Percentiles rank a stretch among this genome's conserved stretches.
Evolutionary conservation across 208 protist species (phyloP).

Genomic region (Leptomonas seymouri): DNA sequence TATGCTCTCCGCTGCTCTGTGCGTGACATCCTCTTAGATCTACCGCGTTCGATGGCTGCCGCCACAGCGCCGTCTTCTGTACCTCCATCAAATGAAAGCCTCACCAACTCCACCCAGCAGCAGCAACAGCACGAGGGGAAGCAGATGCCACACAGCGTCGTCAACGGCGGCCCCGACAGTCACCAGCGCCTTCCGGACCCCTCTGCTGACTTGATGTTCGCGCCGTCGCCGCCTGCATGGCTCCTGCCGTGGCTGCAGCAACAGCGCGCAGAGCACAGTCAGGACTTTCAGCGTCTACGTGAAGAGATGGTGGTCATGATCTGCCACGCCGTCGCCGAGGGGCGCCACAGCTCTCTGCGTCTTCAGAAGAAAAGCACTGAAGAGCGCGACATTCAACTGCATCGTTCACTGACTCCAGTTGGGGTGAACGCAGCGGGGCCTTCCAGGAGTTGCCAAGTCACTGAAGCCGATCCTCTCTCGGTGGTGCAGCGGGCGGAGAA

Average conservation of each 20-base stretch:
- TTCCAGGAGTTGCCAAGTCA: neutral
- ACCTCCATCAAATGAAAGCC: neutral
- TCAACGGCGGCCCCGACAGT: neutral
- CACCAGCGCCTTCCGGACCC: neutral
- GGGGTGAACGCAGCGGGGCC: no score
- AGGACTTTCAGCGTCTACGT: slow-evolving; percentile 17
- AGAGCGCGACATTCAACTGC: neutral
- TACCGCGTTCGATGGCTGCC: neutral
- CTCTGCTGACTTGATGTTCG: neutral
- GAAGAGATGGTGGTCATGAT: slow-evolving; percentile 33
- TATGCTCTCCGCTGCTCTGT: slow-evolving; percentile 20
- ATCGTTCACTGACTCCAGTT: neutral
- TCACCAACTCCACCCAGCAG: neutral
- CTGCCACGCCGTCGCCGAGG: slow-evolving; percentile 15
- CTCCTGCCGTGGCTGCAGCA: slow-evolving; percentile 14
- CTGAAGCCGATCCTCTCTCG: neutral
- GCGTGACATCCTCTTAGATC: slow-evolving; percentile 1
- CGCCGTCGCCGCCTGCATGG: slow-evolving; percentile 10
- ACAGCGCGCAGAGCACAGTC: slow-evolving; percentile 1
- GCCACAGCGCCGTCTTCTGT: neutral
- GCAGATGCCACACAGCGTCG: neutral
- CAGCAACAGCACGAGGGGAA: neutral
- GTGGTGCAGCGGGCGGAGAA: neutral
- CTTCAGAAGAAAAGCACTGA: neutral
- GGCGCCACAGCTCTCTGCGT: neutral